phyloP scores from a whole-genome alignment of 768 basidiomycete genomes.

The Suillus decipiens region DNA sequence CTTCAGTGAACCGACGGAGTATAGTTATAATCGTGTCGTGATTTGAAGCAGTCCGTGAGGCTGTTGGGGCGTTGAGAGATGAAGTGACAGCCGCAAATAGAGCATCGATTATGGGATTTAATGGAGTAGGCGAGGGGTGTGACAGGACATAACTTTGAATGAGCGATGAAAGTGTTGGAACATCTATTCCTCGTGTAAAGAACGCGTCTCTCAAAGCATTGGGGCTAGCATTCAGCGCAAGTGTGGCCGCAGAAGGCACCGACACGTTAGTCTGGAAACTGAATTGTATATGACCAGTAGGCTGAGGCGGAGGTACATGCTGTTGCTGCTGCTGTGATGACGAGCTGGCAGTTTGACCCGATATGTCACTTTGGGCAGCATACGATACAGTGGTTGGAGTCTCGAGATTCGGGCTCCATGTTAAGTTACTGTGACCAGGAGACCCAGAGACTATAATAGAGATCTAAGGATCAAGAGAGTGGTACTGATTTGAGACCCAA shows the following conservation, averaged over 20 bases:
- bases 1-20: slow-evolving; percentile 54
- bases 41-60: slow-evolving; percentile 36
- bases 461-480: slow-evolving; percentile 9
- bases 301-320: slow-evolving; percentile 20
- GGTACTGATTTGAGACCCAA: slow-evolving; percentile 15
- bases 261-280: slow-evolving; percentile 45
- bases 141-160: slow-evolving; percentile 51
- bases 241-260: slow-evolving; percentile 35
- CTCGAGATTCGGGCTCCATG: slow-evolving; percentile 41
- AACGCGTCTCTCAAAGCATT: slow-evolving; percentile 35
- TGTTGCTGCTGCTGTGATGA: slow-evolving; percentile 32
- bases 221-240: slow-evolving; percentile 32
- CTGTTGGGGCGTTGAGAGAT: slow-evolving; percentile 25
- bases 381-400: slow-evolving; percentile 43
- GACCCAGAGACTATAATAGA: slow-evolving; percentile 19
- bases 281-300: slow-evolving; percentile 44
- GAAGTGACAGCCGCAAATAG: slow-evolving; percentile 52
- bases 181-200: slow-evolving; percentile 41
- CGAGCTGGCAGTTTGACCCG: slow-evolving; percentile 28
- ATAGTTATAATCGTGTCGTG: slow-evolving; percentile 40
- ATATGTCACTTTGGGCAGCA: slow-evolving; percentile 23
- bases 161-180: slow-evolving; percentile 52
- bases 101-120: slow-evolving; percentile 51
- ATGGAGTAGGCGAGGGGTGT: slow-evolving; percentile 51
- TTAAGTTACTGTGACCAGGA: slow-evolving; percentile 27